These are phyloP conservation scores for Beta macrorhiza DNA, from an alignment of 179 eudicot genomes.

Conservation along the genomic window DNA sequence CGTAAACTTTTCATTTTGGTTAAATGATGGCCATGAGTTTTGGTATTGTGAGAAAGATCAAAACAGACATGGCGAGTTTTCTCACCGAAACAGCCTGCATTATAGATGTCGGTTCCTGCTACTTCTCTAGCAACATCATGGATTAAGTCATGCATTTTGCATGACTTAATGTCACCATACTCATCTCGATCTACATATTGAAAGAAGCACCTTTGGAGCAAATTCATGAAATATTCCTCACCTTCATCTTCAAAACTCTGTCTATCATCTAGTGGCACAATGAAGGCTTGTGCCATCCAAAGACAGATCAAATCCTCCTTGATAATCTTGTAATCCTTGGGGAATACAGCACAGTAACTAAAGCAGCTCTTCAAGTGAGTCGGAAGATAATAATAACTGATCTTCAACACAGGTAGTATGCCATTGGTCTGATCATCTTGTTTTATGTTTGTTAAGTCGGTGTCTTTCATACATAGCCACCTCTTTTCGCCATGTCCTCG, in stretches of 20 bases:
- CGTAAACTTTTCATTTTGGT: background rate
- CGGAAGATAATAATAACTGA: too few relatives aligned
- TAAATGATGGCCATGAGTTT: background rate
- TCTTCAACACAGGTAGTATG: background rate
- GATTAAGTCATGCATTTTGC: slow-evolving; percentile 40
- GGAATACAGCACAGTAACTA: too few relatives aligned
- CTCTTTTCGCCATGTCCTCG: background rate
- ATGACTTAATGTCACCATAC: slow-evolving; percentile 18
- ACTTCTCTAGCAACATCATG: slow-evolving; percentile 35
- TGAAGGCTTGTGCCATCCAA: slow-evolving; percentile 51
- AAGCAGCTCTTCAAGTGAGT: too few relatives aligned
- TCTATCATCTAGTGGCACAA: slow-evolving; percentile 16
- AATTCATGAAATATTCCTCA: slow-evolving; percentile 28
- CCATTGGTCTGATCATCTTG: background rate
- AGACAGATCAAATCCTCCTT: slow-evolving; percentile 7
- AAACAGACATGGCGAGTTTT: background rate
- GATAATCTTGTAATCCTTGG: too few relatives aligned
- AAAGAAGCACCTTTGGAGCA: slow-evolving; percentile 38
- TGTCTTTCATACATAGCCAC: slow-evolving; percentile 7
- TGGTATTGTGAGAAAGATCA: background rate
- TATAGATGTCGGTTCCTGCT: slow-evolving; percentile 12
- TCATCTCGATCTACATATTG: slow-evolving; percentile 29
- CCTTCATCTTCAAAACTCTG: slow-evolving; percentile 33
- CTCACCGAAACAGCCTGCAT: background rate
- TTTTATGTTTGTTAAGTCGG: background rate